Conservation (phyloP, 1,284 basidiomycete genomes). For the Heterobasidion irregulare region DNA sequence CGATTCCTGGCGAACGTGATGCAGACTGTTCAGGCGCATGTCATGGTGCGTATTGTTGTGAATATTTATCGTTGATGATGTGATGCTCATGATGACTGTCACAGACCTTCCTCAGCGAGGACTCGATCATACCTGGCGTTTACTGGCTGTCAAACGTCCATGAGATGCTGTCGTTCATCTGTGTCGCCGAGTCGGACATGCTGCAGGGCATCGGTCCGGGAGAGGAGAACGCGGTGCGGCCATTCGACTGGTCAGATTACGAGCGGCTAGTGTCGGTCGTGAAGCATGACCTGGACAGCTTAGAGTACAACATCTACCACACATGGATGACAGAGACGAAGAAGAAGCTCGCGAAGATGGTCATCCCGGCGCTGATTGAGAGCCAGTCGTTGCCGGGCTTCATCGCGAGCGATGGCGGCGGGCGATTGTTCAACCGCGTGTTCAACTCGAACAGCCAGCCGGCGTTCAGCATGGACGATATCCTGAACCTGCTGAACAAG, state of each 20-base stretch:
- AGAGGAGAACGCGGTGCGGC: constrained; percentile 83
- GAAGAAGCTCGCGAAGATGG: constrained; percentile 96
- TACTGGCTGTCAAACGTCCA: constrained; percentile 99
- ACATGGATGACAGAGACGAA: constrained; percentile 99
- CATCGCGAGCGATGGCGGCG: constrained; percentile 90
- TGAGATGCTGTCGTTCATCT: constrained; percentile 98
- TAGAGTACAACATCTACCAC: constrained; percentile 99
- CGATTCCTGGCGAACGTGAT: constrained; percentile 98
- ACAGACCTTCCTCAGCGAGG: constrained; percentile 87
- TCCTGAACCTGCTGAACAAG: constrained; percentile 94
- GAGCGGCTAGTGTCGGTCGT: constrained; percentile 95
- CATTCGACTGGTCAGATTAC: constrained; percentile 97
- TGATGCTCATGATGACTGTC: constrained; percentile 6
- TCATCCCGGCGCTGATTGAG: constrained; percentile 96
- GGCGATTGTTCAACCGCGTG: constrained; percentile 90
- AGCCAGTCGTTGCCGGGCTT: constrained; percentile 97
- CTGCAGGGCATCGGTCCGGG: constrained; percentile 96
- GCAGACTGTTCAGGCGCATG: constrained; percentile 96
- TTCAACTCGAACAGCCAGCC: constrained; percentile 81
- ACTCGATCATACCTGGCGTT: constrained; percentile 92
- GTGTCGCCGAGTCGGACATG: constrained; percentile 97
- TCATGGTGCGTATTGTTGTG: constrained; percentile 70
- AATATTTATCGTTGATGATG: not conserved
- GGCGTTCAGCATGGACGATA: constrained; percentile 98
- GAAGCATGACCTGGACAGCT: constrained; percentile 96